A percentile compares a stretch with the other conserved stretches of the same genome.
phyloP scores from a whole-genome alignment of 2,329 filamentous ascomycete genomes.

The Incumbomyces lentus region DNA sequence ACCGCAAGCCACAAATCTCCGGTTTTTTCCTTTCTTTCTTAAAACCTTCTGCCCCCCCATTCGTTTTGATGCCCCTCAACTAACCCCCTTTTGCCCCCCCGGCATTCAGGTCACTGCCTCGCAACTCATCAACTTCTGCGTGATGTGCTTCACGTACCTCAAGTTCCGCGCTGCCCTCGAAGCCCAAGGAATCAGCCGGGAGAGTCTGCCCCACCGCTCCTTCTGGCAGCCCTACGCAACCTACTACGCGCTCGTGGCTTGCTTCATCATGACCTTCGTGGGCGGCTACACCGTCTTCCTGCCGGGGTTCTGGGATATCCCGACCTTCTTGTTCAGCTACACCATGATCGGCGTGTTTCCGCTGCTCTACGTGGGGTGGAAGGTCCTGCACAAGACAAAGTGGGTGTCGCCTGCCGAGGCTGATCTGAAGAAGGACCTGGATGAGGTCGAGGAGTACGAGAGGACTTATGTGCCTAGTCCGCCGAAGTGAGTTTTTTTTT shows the following conservation, averaged over 20 bases:
- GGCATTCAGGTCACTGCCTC: conserved; percentile 52
- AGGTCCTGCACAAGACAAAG: conserved; percentile 55
- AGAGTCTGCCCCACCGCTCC: conserved; percentile 59
- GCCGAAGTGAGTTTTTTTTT: conserved; percentile 37
- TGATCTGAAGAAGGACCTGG: conserved; percentile 52
- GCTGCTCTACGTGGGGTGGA: conserved; percentile 60
- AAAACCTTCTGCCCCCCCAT: too few relatives aligned
- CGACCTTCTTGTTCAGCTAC: conserved; percentile 68
- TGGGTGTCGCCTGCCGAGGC: conserved; percentile 48
- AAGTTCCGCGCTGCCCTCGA: conserved; percentile 60
- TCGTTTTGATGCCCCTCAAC: too few relatives aligned
- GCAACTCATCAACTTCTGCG: conserved; percentile 62
- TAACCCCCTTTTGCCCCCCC: too few relatives aligned
- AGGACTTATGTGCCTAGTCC: conserved; percentile 46
- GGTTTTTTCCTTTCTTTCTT: too few relatives aligned
- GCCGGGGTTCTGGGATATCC: conserved; percentile 55
- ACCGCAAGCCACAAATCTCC: too few relatives aligned
- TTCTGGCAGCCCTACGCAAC: conserved; percentile 62
- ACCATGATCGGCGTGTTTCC: conserved; percentile 65
- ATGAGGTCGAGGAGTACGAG: conserved; percentile 59
- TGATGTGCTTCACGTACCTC: conserved; percentile 61
- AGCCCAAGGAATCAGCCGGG: conserved; percentile 58
- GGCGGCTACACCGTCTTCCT: conserved; percentile 69
- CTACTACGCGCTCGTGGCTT: conserved; percentile 54
- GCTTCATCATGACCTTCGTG: conserved; percentile 62